Conservation (phyloP, 257 asterid genomes). For the Fraxinus anomala region DNA sequence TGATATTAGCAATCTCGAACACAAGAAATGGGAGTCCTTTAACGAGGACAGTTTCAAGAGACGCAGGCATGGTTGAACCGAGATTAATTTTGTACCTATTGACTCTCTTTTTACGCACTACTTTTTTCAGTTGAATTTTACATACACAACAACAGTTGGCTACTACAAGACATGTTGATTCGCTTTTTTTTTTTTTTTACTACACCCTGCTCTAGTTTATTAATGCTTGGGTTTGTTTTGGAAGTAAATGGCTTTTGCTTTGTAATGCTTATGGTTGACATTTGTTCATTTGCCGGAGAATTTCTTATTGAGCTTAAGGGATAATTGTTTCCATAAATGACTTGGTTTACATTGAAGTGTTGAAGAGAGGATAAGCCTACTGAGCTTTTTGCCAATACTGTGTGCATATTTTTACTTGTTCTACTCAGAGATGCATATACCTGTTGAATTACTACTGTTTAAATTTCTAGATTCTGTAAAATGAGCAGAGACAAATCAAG, state of each 20-base stretch:
- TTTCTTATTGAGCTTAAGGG: neutral
- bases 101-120: neutral
- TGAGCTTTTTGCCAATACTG: neutral
- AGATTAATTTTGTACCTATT: neutral
- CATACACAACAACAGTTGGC: neutral
- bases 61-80: constrained; percentile 57
- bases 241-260: neutral
- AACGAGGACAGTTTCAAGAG: constrained; percentile 63
- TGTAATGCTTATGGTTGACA: neutral
- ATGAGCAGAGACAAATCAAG: neutral
- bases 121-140: neutral
- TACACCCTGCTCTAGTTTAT: neutral
- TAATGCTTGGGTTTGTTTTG: neutral
- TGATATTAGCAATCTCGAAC: constrained; percentile 80
- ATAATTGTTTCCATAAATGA: neutral
- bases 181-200: neutral
- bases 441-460: neutral
- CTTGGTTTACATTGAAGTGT: neutral
- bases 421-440: neutral
- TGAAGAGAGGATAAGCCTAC: neutral
- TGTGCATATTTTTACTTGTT: neutral
- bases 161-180: neutral
- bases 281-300: neutral
- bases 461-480: neutral
- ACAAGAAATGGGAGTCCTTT: constrained; percentile 76